Conservation (phyloP, 129 eudicot genomes). For the Arctium lappa region DNA sequence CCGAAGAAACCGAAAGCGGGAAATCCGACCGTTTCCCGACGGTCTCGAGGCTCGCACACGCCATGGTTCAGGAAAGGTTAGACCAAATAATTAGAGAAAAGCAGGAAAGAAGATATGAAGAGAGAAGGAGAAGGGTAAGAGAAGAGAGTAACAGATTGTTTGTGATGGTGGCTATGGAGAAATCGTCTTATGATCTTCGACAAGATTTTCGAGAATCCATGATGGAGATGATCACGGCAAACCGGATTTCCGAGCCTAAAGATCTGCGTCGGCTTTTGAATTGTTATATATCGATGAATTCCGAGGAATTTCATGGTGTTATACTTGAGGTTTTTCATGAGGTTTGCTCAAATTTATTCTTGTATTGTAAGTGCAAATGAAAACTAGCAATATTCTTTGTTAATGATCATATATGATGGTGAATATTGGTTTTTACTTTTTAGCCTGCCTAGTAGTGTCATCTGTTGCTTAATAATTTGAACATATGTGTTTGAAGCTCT, state of each 20-base stretch:
- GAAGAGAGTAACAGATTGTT: constrained; percentile 45
- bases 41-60: constrained; percentile 69
- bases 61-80: constrained; percentile 81
- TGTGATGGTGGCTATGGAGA: constrained; percentile 86
- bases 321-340: constrained; percentile 89
- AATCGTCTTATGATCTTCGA: constrained; percentile 64
- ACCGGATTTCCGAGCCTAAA: constrained; percentile 51
- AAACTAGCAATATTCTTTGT: constrained; percentile 15
- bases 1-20: constrained; percentile 49
- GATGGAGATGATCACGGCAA: constrained; percentile 63
- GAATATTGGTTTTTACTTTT: not conserved
- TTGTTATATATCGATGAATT: constrained; percentile 76
- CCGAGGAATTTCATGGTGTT: constrained; percentile 58
- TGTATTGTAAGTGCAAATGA: constrained; percentile 42
- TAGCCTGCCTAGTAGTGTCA: not conserved
- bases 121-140: constrained; percentile 36
- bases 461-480: not conserved
- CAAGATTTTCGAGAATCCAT: constrained; percentile 82
- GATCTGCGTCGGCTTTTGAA: constrained; percentile 67
- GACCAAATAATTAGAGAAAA: constrained; percentile 69
- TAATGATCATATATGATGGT: constrained; percentile 10
- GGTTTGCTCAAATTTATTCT: constrained; percentile 71
- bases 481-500: not conserved
- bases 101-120: constrained; percentile 42
- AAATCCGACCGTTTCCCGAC: constrained; percentile 38